Conservation (phyloP, 345 rosid species). For the Murraya koenigii region DNA sequence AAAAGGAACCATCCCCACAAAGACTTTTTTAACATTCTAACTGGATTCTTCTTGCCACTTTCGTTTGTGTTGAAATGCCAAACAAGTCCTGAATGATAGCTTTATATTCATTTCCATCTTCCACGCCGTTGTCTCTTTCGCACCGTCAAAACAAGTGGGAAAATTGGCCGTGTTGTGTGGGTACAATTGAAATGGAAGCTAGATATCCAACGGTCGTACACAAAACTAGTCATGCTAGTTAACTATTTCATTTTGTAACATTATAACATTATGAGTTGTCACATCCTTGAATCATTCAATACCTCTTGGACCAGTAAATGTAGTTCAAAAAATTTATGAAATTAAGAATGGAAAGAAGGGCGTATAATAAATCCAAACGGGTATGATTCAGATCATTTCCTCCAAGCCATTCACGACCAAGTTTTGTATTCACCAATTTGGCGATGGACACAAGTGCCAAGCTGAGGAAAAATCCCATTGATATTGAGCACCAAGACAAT, state of each 20-base stretch:
- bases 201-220: not conserved
- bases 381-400: slow-evolving; percentile 36
- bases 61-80: not conserved
- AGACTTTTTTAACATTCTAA: too few relatives aligned
- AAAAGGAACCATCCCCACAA: too few relatives aligned
- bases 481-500: slow-evolving; percentile 54
- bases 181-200: not conserved
- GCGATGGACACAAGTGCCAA: slow-evolving; percentile 34
- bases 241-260: too few relatives aligned
- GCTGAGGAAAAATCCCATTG: slow-evolving; percentile 58
- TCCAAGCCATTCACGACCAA: slow-evolving; percentile 44
- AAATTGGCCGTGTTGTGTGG: not conserved
- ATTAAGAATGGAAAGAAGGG: slow-evolving; percentile 41
- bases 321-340: slow-evolving; percentile 42
- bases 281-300: not conserved
- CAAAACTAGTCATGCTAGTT: too few relatives aligned
- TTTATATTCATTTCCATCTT: not conserved
- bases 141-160: not conserved
- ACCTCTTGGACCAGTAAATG: slow-evolving; percentile 32
- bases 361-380: slow-evolving; percentile 47
- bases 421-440: slow-evolving; percentile 29
- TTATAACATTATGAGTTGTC: too few relatives aligned
- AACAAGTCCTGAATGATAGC: too few relatives aligned
- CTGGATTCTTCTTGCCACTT: not conserved
- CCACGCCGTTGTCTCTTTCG: not conserved